Percentiles rank a stretch among this genome's conserved stretches.
phyloP scores from a whole-genome alignment of 2,329 filamentous ascomycete genomes.

The Diaporthe sp. region DNA sequence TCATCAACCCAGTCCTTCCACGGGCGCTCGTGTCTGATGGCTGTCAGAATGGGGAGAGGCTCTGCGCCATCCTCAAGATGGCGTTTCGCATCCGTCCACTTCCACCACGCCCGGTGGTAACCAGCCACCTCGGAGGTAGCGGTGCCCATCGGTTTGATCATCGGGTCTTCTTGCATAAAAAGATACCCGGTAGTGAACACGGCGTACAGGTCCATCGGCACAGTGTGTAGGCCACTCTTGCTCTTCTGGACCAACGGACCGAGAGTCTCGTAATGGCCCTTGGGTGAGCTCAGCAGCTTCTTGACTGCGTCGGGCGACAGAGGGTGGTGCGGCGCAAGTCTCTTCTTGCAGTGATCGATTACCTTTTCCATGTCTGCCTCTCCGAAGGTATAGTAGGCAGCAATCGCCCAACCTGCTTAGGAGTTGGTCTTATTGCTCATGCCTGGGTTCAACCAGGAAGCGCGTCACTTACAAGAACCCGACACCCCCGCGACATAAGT shows the following conservation, averaged over 20 bases:
- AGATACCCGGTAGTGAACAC: conserved; percentile 33
- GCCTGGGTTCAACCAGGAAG: neutral
- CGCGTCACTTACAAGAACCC: conserved; percentile 21
- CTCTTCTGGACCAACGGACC: conserved; percentile 33
- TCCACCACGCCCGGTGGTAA: conserved; percentile 34
- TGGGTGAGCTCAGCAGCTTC: conserved; percentile 23
- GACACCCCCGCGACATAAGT: conserved; percentile 34
- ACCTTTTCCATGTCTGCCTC: conserved; percentile 20
- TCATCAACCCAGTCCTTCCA: conserved; percentile 37
- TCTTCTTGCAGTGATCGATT: conserved; percentile 34
- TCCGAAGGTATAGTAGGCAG: conserved; percentile 36
- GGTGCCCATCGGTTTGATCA: neutral
- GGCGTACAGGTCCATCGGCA: conserved; percentile 35
- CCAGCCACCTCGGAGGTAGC: neutral
- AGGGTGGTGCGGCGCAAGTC: conserved; percentile 32
- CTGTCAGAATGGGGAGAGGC: conserved; percentile 34
- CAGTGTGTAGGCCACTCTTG: conserved; percentile 22
- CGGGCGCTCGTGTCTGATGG: conserved; percentile 37
- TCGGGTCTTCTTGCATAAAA: conserved; percentile 32
- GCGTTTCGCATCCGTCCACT: conserved; percentile 29
- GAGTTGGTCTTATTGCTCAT: neutral
- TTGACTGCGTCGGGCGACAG: conserved; percentile 34
- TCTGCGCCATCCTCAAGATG: conserved; percentile 18
- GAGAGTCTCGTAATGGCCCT: conserved; percentile 24
- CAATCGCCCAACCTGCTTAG: conserved; percentile 32